Percentiles rank a stretch among this genome's conserved stretches.
These are phyloP conservation scores for Dipteronia dyeriana DNA, from an alignment of 345 rosid species.

Conservation along the genomic window DNA sequence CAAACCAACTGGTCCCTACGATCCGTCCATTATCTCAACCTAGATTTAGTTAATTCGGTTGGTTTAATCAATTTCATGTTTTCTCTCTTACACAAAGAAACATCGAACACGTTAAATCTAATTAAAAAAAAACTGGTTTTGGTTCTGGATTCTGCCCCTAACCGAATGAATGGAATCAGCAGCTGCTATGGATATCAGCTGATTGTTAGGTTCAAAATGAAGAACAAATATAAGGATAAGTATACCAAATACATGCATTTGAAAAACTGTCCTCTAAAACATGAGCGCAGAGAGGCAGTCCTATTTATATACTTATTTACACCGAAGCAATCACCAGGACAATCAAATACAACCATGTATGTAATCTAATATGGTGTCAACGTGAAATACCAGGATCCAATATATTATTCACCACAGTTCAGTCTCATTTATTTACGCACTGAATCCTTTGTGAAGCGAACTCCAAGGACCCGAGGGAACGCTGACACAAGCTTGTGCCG, in stretches of 20 bases:
- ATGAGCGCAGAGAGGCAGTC: background rate
- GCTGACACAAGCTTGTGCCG: conserved; percentile 80
- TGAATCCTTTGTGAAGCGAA: conserved; percentile 78
- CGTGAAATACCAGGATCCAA: background rate
- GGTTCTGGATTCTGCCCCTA: too few relatives aligned
- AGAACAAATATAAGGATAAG: background rate
- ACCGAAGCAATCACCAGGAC: conserved; percentile 21
- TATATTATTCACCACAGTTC: background rate
- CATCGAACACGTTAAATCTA: too few relatives aligned
- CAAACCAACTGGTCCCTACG: conserved; percentile 59
- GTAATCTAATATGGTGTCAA: too few relatives aligned
- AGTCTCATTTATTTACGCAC: conserved; percentile 48
- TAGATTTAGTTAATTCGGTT: too few relatives aligned
- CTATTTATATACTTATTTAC: conserved; percentile 26
- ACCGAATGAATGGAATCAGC: too few relatives aligned
- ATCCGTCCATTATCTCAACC: conserved; percentile 65
- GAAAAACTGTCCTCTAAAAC: background rate
- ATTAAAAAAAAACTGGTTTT: too few relatives aligned
- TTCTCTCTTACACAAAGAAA: too few relatives aligned
- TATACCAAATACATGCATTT: background rate
- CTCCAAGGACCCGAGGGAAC: conserved; percentile 81
- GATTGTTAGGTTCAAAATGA: background rate
- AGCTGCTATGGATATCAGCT: too few relatives aligned
- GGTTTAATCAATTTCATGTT: too few relatives aligned
- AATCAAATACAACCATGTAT: background rate